Base-by-base conservation (phyloP, 257 asterid genomes). In the Nicotiana obtusifolia region DNA sequence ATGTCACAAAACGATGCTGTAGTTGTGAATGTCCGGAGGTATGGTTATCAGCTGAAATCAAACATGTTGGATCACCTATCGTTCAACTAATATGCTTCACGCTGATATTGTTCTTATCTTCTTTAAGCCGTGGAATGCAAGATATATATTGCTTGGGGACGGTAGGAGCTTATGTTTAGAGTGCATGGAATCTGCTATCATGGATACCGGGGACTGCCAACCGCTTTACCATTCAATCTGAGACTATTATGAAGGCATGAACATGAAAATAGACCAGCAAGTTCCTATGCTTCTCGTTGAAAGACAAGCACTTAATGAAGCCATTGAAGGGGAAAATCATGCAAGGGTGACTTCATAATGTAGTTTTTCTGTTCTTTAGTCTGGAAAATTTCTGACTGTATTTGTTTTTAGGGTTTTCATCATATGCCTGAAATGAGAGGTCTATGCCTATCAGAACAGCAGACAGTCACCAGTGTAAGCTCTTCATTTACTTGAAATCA, bases 1-100 rank as follows among this genome's bases (percentile, higher is more conserved):
- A 96, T 86, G 84, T 80, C 62, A 96, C 97, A 6, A 85, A 95
- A 35, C 88, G 99, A 10, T 96, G 98, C 89, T 96, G 98, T 56
- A 96, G 98, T 69, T 96, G 99, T 84, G 99, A 96, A 77, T 98
- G 99, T 81, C 86, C 94, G 81, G 99, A 96, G 98, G 99, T 96
- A 85, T 22, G 61, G 14, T 73, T 47, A 16, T 47, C 79, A 56
- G 17, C 5, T 24, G 49, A 73, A 73, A 47, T 47, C 49, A 24
- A 73, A 73, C 41, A 24, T 41, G 79, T 22, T 24, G 79, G 22
- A 47, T 44, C 79, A 73, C 22, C 61, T 47, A 73, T 73, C 8
- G 5, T 24, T 73, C 61, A 73, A 14, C 78, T 22, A 22, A 73
- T 8, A 11, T 41, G 59, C 78, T 44, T 41, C 35, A 41, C 15